Percentiles rank a stretch among this genome's conserved stretches.
These are phyloP conservation scores for Boletales sp. DNA, from an alignment of 768 basidiomycete species.

Conservation along the genomic window DNA sequence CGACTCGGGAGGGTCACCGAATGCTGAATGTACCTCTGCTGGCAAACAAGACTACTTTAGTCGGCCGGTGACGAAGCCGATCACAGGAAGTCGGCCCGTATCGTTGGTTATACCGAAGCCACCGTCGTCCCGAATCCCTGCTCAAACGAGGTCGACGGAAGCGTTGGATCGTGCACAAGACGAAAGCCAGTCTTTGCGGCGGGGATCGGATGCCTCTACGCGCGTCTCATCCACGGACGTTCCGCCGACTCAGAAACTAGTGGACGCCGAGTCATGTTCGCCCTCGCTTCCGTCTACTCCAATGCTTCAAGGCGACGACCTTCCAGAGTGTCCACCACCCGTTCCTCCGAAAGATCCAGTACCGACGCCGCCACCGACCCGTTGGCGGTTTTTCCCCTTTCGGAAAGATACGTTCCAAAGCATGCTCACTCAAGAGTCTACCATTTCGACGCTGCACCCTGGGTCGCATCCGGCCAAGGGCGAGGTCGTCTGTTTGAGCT, in stretches of 20 bases:
- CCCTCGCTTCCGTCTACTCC: constrained; percentile 12
- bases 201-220: constrained; percentile 11
- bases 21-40: constrained; percentile 18
- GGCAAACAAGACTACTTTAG: constrained; percentile 21
- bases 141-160: constrained; percentile 28
- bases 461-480: constrained; percentile 47
- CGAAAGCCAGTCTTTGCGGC: constrained; percentile 3
- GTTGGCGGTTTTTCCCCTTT: constrained; percentile 53
- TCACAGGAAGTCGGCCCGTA: constrained; percentile 13
- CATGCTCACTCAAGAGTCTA: constrained; percentile 22
- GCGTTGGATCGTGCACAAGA: constrained; percentile 13
- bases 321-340: constrained; percentile 25
- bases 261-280: constrained; percentile 8
- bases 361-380: constrained; percentile 26
- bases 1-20: constrained; percentile 34
- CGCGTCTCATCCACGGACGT: constrained; percentile 14
- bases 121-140: constrained; percentile 6
- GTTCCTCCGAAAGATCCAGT: constrained; percentile 26
- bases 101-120: constrained; percentile 21
- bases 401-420: constrained; percentile 36
- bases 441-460: constrained; percentile 15
- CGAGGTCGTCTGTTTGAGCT: constrained; percentile 69
- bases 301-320: constrained; percentile 9
- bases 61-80: constrained; percentile 14
- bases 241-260: constrained; percentile 3